phyloP scores from a whole-genome alignment of 257 asterid genomes.

The Solanum piurae region DNA sequence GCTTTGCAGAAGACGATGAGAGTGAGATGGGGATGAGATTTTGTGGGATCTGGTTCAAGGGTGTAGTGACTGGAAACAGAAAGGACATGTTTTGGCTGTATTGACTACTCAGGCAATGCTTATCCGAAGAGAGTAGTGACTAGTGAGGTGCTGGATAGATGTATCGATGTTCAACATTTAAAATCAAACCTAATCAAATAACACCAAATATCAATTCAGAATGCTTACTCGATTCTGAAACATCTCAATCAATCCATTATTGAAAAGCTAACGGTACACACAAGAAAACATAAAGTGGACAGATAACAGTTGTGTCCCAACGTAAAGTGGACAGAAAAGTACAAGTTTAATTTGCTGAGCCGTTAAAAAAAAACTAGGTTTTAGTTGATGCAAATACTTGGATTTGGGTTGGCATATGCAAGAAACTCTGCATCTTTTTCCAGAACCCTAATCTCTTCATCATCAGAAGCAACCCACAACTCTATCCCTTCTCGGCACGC shows the following conservation, averaged over 20 bases:
- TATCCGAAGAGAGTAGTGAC: too few species aligned
- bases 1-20: too few species aligned
- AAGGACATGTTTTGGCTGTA: too few species aligned
- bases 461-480: neutral
- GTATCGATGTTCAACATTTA: too few species aligned
- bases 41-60: too few species aligned
- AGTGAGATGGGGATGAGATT: too few species aligned
- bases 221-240: neutral
- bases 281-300: neutral
- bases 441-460: neutral
- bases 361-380: neutral
- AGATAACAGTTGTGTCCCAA: neutral
- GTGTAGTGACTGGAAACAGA: too few species aligned
- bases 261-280: neutral
- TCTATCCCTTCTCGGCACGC: neutral
- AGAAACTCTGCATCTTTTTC: conserved; percentile 15
- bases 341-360: too few species aligned
- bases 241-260: neutral
- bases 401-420: conserved; percentile 12
- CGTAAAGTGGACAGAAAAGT: neutral
- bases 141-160: too few species aligned
- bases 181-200: too few species aligned
- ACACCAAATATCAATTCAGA: too few species aligned
- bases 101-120: too few species aligned
- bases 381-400: neutral